Percentiles rank a stretch among this genome's conserved stretches.
Conservation (phyloP, 345 rosid species). For the Citrus sp. region DNA sequence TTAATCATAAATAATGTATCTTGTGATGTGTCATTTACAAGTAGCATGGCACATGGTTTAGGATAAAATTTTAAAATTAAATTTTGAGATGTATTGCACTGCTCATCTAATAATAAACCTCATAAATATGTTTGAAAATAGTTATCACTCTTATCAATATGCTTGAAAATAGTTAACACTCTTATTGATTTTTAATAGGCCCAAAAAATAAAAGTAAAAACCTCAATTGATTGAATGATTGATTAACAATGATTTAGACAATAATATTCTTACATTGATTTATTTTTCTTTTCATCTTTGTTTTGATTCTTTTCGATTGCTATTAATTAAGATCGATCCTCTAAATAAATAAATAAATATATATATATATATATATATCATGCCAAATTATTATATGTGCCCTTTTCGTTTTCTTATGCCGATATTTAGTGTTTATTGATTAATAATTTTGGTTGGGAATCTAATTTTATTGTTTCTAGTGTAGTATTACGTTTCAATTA, state of each 20-base stretch:
- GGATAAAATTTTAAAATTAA: too few species aligned
- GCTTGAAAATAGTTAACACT: too few species aligned
- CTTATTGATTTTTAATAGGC: too few species aligned
- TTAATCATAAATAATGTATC: too few species aligned
- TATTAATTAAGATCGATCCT: background rate
- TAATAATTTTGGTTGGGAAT: background rate
- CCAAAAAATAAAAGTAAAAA: too few species aligned
- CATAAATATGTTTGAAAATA: too few species aligned
- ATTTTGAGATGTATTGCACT: too few species aligned
- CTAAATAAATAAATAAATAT: background rate
- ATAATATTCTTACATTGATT: too few species aligned
- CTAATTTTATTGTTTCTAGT: background rate
- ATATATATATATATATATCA: too few species aligned
- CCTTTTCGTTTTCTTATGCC: background rate
- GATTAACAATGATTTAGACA: background rate
- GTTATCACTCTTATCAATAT: too few species aligned
- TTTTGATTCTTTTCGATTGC: background rate
- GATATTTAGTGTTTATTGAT: background rate
- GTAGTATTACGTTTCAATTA: too few species aligned
- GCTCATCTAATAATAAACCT: background rate
- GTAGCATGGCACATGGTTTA: rapidly evolving
- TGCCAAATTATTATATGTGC: background rate
- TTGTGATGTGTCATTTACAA: too few species aligned
- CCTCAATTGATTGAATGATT: background rate
- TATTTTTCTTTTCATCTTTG: background rate